phyloP scores from a whole-genome alignment of 1,284 basidiomycete genomes.

The Trichosporon faecale region DNA sequence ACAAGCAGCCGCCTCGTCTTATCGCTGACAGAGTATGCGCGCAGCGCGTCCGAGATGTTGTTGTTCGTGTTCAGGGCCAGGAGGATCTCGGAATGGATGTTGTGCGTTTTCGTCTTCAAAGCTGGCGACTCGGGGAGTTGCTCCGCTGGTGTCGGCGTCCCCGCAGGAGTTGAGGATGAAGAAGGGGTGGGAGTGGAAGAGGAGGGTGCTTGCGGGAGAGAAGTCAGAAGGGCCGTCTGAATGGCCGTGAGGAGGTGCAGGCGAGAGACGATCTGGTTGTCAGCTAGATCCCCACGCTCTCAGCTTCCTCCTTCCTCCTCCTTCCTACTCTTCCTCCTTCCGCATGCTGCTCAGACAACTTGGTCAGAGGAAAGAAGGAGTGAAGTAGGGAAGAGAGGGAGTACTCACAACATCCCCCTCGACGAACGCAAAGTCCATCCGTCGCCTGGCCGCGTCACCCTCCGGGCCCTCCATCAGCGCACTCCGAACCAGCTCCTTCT shows the following conservation, averaged over 20 bases:
- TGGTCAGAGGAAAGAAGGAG: neutral
- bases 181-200: neutral
- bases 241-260: slow-evolving; percentile 74
- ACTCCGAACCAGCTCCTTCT: slow-evolving; percentile 66
- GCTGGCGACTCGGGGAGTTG: slow-evolving; percentile 17
- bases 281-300: neutral
- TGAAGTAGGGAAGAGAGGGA: neutral
- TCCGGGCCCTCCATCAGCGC: slow-evolving; percentile 60
- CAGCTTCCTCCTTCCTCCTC: neutral
- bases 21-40: slow-evolving; percentile 75
- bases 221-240: slow-evolving; percentile 70
- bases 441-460: slow-evolving; percentile 66
- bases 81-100: slow-evolving; percentile 71
- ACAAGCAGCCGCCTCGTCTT: slow-evolving; percentile 66
- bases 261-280: slow-evolving; percentile 41
- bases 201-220: slow-evolving; percentile 38
- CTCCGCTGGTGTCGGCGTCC: neutral
- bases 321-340: neutral
- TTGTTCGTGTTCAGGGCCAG: slow-evolving; percentile 78
- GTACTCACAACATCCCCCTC: slow-evolving; percentile 62
- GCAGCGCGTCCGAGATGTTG: slow-evolving; percentile 82
- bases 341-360: neutral
- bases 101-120: slow-evolving; percentile 42
- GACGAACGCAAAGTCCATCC: slow-evolving; percentile 82
- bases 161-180: neutral